These are phyloP conservation scores for Euphorbia tirucalli DNA, from an alignment of 345 rosid genomes.

Conservation along the genomic window DNA sequence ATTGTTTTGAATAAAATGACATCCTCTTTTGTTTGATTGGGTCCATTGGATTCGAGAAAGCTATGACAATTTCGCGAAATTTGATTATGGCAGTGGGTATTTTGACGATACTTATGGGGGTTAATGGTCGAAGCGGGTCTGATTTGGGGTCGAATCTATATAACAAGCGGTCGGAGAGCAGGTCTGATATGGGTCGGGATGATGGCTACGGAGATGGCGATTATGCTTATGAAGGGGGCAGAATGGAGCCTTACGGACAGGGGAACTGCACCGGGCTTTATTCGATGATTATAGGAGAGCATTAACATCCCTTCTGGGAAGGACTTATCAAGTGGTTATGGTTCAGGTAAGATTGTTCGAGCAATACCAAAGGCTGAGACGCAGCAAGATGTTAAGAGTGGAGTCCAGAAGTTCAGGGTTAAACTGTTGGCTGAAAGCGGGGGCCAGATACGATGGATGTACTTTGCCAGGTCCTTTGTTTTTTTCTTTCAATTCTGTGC, in stretches of 20 bases:
- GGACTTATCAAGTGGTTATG: constrained; percentile 41
- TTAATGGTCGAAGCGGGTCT: constrained; percentile 40
- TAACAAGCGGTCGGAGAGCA: constrained; percentile 58
- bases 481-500: not conserved
- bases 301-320: constrained; percentile 53
- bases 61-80: constrained; percentile 56
- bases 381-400: constrained; percentile 73
- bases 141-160: constrained; percentile 58
- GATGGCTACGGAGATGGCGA: constrained; percentile 80
- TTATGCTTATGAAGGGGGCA: constrained; percentile 80
- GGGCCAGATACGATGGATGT: constrained; percentile 85
- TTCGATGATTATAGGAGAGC: constrained; percentile 96
- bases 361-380: constrained; percentile 89
- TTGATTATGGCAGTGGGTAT: constrained; percentile 46
- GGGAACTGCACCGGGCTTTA: constrained; percentile 67
- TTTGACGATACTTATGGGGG: constrained; percentile 48
- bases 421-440: constrained; percentile 81
- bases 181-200: constrained; percentile 40
- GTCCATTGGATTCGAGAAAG: no score
- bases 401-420: constrained; percentile 95
- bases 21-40: no score
- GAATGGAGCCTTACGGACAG: constrained; percentile 88
- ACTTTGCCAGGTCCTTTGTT: constrained; percentile 71
- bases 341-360: constrained; percentile 70
- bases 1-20: no score